Percentiles rank a stretch among this genome's conserved stretches.
Evolutionary conservation across 1,284 basidiomycete genomes (phyloP).

Genomic region (Phellinidium pouzarii): DNA sequence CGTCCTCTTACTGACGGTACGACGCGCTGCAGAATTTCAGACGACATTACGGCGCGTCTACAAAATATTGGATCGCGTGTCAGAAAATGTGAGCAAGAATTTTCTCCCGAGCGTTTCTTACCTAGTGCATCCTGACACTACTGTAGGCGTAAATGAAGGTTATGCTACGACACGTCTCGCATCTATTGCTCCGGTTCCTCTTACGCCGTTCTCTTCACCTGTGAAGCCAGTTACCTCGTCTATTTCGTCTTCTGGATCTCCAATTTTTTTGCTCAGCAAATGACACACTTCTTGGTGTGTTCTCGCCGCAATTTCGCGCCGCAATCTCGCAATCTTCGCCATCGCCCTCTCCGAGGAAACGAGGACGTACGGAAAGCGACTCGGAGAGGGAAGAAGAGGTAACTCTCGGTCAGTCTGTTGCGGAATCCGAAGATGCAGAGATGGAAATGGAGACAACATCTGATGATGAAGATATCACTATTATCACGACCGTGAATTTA

Average conservation of each 20-base stretch:
- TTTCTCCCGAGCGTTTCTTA: background rate
- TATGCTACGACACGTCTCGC: constrained; percentile 32
- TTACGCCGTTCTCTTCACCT: constrained; percentile 25
- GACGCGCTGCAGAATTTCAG: constrained; percentile 24
- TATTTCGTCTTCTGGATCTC: constrained; percentile 14
- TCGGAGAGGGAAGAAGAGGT: constrained; percentile 21
- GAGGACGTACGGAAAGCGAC: constrained; percentile 27
- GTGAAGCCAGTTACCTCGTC: constrained; percentile 32
- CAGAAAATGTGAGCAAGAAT: constrained; percentile 37
- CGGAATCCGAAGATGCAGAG: constrained; percentile 24
- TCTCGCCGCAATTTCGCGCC: constrained; percentile 21
- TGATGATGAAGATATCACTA: constrained; percentile 15
- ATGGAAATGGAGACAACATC: constrained; percentile 22
- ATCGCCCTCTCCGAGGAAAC: constrained; percentile 30
- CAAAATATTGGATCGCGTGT: constrained; percentile 42
- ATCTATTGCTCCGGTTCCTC: constrained; percentile 21
- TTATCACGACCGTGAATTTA: background rate
- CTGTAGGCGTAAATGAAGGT: constrained; percentile 43
- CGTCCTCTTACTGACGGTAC: background rate
- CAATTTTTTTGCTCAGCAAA: constrained; percentile 25
- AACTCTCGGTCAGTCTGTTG: constrained; percentile 13
- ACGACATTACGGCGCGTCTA: constrained; percentile 38
- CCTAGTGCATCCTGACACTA: constrained; percentile 22
- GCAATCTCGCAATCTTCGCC: constrained; percentile 24
- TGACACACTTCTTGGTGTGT: constrained; percentile 28